These are phyloP conservation scores for Neurospora sp. DNA, from an alignment of 495 filamentous ascomycete genomes.

Conservation along the genomic window DNA sequence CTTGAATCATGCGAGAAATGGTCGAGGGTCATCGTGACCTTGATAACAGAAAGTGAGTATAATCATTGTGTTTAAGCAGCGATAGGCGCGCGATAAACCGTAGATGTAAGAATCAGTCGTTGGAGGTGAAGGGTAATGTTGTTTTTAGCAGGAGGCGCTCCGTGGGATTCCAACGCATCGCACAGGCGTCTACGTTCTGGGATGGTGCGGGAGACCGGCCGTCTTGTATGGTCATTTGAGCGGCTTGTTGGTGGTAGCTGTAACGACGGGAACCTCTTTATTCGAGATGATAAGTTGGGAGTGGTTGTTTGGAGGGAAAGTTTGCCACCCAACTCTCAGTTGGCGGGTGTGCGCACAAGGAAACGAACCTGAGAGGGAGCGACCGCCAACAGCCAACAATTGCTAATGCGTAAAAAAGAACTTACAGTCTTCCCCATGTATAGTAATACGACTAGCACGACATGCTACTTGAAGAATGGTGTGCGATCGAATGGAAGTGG, in stretches of 20 bases:
- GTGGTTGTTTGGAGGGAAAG: not conserved
- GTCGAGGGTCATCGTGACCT: not conserved
- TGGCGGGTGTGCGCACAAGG: not conserved
- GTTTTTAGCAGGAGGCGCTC: not conserved
- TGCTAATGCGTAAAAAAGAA: not conserved
- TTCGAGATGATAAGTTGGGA: not conserved
- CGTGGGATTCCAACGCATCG: not conserved
- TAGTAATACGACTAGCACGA: not conserved
- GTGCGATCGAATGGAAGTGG: not conserved
- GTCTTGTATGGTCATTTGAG: not conserved
- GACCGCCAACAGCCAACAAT: not conserved
- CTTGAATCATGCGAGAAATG: not conserved
- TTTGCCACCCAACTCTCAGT: not conserved
- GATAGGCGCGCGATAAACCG: not conserved
- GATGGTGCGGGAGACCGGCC: not conserved
- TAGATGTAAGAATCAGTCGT: not conserved
- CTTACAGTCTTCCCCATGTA: not conserved
- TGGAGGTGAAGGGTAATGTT: not conserved
- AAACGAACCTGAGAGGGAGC: not conserved
- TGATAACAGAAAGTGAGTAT: not conserved
- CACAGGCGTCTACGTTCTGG: not conserved
- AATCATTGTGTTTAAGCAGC: not conserved
- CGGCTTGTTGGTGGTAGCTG: not conserved
- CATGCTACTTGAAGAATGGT: not conserved
- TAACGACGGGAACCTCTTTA: not conserved